Base-by-base conservation (phyloP, 805 yeast species). In the Saccharomycopsis sp. region DNA sequence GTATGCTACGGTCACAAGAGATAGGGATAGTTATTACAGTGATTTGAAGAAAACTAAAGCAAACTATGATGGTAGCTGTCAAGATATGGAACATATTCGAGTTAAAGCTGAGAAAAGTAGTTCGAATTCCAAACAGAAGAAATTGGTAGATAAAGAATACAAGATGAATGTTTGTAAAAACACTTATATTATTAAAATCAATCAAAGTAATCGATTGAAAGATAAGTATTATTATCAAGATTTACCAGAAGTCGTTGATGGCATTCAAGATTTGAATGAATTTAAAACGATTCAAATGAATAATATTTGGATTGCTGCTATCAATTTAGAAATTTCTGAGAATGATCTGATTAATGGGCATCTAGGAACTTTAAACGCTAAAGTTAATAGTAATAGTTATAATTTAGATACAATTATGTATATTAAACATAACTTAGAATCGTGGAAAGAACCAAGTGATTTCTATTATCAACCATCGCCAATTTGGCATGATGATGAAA, bases 401-500 rank as follows among this genome's bases (percentile, higher is more conserved):
- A 66, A 65, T 34, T 65, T 87, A 41, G 96, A 88, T 62, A 76
- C 89, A 0, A 81, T 85, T 27, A 90, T 93, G 97, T 93, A 80
- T 62, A 79, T 88, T 45, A 88, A 88, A 57, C 99, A 93, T 64
- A 93, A 93, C 60, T 51, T 73, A 21, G 63, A 65, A 16, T 68
- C 67, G 13, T 93, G 96, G 97, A 70, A 70, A 37, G 97, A 88
- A 55, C 97, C 97, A 1, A 68, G 67, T 4, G 97, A 90, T 64
- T 86, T 84, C 58, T 71, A 77, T 53, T 93, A 84, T 56, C 74
- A 85, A 51, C 96, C 97, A 1, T 81, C 95, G 21, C 80, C 88
- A 24, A 81, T 93, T 34, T 93, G 98, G 98, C 97, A 90, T 63
- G 98, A 93, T 57, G 97, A 93, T 62, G 96, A 87, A 52, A 66